Conservation (phyloP, 192 early-diverging fungal species). For the Coemansia sp. region DNA sequence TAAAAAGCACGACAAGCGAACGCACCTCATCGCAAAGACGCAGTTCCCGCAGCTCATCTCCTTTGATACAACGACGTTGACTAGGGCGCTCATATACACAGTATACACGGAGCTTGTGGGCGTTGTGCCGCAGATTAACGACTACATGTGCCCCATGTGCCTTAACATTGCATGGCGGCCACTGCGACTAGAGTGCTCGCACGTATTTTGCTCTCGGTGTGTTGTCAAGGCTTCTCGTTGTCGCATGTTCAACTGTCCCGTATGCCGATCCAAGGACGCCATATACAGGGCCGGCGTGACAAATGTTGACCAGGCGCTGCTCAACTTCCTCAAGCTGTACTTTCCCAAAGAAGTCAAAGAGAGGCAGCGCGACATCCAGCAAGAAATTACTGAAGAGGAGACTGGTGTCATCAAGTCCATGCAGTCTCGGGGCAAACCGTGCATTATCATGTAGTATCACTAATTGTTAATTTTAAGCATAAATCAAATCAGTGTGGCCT, state of each 20-base stretch:
- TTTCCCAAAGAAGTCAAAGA: slow-evolving; percentile 79
- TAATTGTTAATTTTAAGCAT: neutral
- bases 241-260: slow-evolving; percentile 67
- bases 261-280: slow-evolving; percentile 68
- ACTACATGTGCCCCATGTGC: slow-evolving; percentile 82
- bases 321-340: slow-evolving; percentile 75
- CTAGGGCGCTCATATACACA: slow-evolving; percentile 61
- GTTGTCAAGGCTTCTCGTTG: slow-evolving; percentile 72
- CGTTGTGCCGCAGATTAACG: slow-evolving; percentile 79
- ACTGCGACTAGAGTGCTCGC: slow-evolving; percentile 71
- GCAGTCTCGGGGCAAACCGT: slow-evolving; percentile 33
- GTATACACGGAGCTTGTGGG: slow-evolving; percentile 66
- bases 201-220: slow-evolving; percentile 81
- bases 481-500: neutral
- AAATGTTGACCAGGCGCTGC: slow-evolving; percentile 65
- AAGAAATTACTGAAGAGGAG: slow-evolving; percentile 68
- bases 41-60: slow-evolving; percentile 50
- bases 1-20: slow-evolving; percentile 90
- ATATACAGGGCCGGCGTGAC: slow-evolving; percentile 61
- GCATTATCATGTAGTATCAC: slow-evolving; percentile 32
- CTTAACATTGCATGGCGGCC: slow-evolving; percentile 74
- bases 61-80: slow-evolving; percentile 46
- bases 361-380: slow-evolving; percentile 65
- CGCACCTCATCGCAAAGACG: slow-evolving; percentile 60
- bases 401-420: slow-evolving; percentile 58